phyloP scores from a whole-genome alignment of 352 stramenopile species.

The Globisporangium spinosum region DNA sequence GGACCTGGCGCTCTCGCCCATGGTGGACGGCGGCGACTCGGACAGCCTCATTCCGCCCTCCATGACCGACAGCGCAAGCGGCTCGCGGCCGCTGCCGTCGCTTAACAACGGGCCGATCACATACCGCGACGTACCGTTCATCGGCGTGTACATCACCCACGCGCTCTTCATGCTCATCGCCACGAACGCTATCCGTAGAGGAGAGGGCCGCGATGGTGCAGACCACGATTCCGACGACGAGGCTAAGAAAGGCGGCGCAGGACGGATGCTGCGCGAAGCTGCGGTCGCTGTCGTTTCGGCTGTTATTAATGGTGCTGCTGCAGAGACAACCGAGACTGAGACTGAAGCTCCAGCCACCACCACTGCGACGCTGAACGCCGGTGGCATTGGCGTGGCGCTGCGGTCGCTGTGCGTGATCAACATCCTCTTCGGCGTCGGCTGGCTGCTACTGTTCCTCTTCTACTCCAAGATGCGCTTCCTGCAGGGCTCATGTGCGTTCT shows the following conservation, averaged over 20 bases:
- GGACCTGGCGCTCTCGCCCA: conserved; percentile 55
- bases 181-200: conserved; percentile 37
- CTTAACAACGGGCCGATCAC: conserved; percentile 54
- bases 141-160: conserved; percentile 48
- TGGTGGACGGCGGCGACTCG: conserved; percentile 28
- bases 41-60: conserved; percentile 62
- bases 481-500: conserved; percentile 65
- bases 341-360: background rate
- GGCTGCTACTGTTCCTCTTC: conserved; percentile 73
- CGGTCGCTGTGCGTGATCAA: conserved; percentile 68
- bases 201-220: conserved; percentile 19
- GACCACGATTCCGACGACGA: conserved; percentile 3
- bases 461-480: conserved; percentile 73
- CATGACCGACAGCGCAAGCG: conserved; percentile 61
- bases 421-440: conserved; percentile 64
- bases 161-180: conserved; percentile 45
- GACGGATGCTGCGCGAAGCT: conserved; percentile 6
- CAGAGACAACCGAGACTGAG: background rate
- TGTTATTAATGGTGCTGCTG: background rate
- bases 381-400: conserved; percentile 49
- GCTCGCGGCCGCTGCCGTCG: conserved; percentile 56
- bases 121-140: conserved; percentile 57
- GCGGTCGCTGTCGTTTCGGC: conserved; percentile 12
- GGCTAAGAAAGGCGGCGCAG: conserved; percentile 8
- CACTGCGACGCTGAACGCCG: conserved; percentile 25